A percentile compares a stretch with the other conserved stretches of the same genome.
These are phyloP conservation scores for Tinospora cordifolia DNA, from an alignment of 164 flowering plant species.

Conservation along the genomic window DNA sequence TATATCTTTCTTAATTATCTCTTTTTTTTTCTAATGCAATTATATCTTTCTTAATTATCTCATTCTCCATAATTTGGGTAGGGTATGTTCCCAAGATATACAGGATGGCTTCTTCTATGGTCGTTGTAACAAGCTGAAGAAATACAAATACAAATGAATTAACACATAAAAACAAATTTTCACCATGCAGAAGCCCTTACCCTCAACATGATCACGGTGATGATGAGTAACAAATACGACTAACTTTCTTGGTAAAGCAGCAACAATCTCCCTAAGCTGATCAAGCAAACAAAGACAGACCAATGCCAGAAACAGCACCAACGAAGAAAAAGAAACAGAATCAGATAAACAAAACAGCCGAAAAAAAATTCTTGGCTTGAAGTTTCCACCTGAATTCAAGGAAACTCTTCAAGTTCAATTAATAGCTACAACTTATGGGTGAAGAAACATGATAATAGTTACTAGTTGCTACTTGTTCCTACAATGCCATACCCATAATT, in stretches of 20 bases:
- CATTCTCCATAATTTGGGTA: too few relatives aligned
- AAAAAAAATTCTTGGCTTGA: not conserved
- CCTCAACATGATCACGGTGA: constrained; percentile 89
- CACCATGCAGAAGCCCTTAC: constrained; percentile 31
- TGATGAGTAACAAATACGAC: constrained; percentile 93
- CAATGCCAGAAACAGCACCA: not conserved
- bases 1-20: too few relatives aligned
- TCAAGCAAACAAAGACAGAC: constrained; percentile 14
- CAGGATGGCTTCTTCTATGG: too few relatives aligned
- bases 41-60: too few relatives aligned
- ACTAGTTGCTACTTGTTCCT: not conserved
- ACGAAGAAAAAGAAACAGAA: constrained; percentile 5
- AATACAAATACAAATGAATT: not conserved
- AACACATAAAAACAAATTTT: not conserved
- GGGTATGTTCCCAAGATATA: too few relatives aligned
- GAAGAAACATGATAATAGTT: not conserved
- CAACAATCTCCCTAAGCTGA: constrained; percentile 65
- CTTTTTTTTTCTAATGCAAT: too few relatives aligned
- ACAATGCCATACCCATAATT: not conserved
- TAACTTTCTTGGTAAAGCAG: constrained; percentile 74
- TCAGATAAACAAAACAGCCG: not conserved
- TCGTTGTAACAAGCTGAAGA: not conserved
- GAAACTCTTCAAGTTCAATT: not conserved
- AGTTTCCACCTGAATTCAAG: not conserved
- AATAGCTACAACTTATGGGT: too few relatives aligned